Evolutionary conservation across 805 yeast genomes (phyloP).

Genomic region (Sugiyamaella americana): DNA sequence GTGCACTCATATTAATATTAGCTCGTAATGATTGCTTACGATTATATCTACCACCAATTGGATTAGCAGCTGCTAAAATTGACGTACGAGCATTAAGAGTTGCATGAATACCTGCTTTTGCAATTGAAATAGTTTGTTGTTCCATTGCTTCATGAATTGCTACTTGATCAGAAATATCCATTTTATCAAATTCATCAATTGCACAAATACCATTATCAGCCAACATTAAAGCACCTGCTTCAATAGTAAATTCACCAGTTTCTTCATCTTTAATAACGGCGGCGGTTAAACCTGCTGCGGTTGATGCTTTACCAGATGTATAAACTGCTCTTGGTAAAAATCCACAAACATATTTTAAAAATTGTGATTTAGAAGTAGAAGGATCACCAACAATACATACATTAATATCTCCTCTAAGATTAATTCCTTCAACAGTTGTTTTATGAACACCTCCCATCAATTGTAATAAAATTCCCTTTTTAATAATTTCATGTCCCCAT

Average conservation of each 20-base stretch:
- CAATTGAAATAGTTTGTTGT: slow-evolving; percentile 97
- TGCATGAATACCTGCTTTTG: slow-evolving; percentile 98
- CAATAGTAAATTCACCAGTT: slow-evolving; percentile 93
- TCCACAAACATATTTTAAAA: slow-evolving; percentile 83
- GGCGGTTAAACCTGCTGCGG: slow-evolving; percentile 98
- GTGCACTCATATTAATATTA: slow-evolving; percentile 92
- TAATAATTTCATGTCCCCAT: slow-evolving; percentile 89
- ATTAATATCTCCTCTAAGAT: slow-evolving; percentile 93
- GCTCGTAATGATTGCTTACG: slow-evolving; percentile 77
- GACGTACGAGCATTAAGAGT: slow-evolving; percentile 95
- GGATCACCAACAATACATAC: slow-evolving; percentile 98
- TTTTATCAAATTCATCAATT: slow-evolving; percentile 96
- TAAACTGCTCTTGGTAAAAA: slow-evolving; percentile 93
- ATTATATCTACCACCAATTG: slow-evolving; percentile 94
- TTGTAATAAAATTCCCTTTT: slow-evolving; percentile 86
- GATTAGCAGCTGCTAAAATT: slow-evolving; percentile 97
- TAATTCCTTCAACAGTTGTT: slow-evolving; percentile 86
- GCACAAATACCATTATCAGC: slow-evolving; percentile 99
- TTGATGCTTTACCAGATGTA: slow-evolving; percentile 96
- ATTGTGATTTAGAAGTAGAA: slow-evolving; percentile 94
- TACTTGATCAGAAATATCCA: slow-evolving; percentile 93
- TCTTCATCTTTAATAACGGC: slow-evolving; percentile 97
- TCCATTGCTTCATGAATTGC: slow-evolving; percentile 99
- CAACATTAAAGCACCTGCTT: slow-evolving; percentile 97
- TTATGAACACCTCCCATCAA: slow-evolving; percentile 94